A percentile compares a stretch with the other conserved stretches of the same genome.
Evolutionary conservation across 345 rosid species (phyloP).

Genomic region (Conringia planisiliqua): DNA sequence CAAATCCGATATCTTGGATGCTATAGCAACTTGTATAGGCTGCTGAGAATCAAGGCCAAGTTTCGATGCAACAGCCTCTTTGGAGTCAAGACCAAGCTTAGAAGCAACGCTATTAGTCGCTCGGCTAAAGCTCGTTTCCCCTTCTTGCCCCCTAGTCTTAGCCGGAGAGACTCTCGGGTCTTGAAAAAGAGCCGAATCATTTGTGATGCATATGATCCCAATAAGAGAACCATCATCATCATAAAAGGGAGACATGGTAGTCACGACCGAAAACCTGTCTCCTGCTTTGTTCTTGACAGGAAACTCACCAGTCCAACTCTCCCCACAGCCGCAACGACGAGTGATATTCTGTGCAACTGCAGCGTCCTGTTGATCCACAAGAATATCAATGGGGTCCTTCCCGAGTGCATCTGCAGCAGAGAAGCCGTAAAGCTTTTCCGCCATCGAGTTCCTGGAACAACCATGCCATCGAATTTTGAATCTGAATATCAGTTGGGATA

Average conservation of each 20-base stretch:
- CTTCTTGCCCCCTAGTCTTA: conserved; percentile 39
- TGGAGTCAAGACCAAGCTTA: conserved; percentile 77
- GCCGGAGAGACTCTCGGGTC: conserved; percentile 33
- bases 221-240: conserved; percentile 75
- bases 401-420: conserved; percentile 82
- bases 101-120: conserved; percentile 29
- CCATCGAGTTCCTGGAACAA: conserved; percentile 72
- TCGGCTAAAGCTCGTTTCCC: conserved; percentile 51
- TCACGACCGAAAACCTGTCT: conserved; percentile 55
- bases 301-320: conserved; percentile 86
- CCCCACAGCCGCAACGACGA: conserved; percentile 52
- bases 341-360: conserved; percentile 49
- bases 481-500: conserved; percentile 15
- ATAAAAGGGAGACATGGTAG: conserved; percentile 72
- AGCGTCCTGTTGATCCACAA: conserved; percentile 58
- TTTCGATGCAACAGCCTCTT: conserved; percentile 32
- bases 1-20: conserved; percentile 83
- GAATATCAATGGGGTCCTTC: conserved; percentile 57
- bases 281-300: conserved; percentile 79
- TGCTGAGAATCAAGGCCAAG: conserved; percentile 94
- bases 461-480: conserved; percentile 8
- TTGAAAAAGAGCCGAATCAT: conserved; percentile 59
- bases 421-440: conserved; percentile 81
- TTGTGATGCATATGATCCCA: conserved; percentile 78
- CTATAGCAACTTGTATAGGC: conserved; percentile 81